phyloP scores from a whole-genome alignment of 2,329 filamentous ascomycete species.

The Parasarocladium wereldwijsianum region DNA sequence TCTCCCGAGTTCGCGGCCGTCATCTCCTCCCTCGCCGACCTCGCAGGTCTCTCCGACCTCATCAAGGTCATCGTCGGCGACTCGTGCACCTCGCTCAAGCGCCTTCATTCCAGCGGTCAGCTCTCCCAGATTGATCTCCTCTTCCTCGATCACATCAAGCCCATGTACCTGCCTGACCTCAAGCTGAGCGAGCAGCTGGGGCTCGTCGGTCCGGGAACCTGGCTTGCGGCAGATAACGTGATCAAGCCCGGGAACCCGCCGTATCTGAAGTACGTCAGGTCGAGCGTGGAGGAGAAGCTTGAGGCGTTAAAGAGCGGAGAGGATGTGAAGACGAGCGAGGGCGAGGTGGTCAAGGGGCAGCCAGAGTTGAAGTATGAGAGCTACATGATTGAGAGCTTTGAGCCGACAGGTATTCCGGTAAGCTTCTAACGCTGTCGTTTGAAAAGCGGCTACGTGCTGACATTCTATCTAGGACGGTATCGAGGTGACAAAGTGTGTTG shows the following conservation, averaged over 20 bases:
- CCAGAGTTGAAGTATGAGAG: constrained; percentile 54
- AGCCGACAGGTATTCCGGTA: constrained; percentile 52
- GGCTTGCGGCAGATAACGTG: constrained; percentile 56
- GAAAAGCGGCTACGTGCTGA: constrained; percentile 9
- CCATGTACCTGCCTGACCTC: constrained; percentile 57
- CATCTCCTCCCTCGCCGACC: constrained; percentile 51
- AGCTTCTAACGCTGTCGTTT: constrained; percentile 14
- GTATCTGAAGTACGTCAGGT: constrained; percentile 57
- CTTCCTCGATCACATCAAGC: constrained; percentile 73
- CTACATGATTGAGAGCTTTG: constrained; percentile 46
- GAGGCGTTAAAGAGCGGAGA: background rate
- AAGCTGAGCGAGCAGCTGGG: constrained; percentile 62
- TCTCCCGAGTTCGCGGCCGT: constrained; percentile 62
- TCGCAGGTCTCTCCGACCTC: constrained; percentile 57
- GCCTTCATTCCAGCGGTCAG: constrained; percentile 36
- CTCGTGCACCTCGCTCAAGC: constrained; percentile 49
- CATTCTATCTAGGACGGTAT: constrained; percentile 39
- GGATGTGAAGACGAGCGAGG: constrained; percentile 17
- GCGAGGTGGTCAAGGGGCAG: constrained; percentile 35
- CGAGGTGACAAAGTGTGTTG: constrained; percentile 48
- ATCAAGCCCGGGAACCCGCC: constrained; percentile 57
- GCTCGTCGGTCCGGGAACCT: constrained; percentile 45
- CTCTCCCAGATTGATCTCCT: constrained; percentile 51
- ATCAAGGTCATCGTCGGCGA: constrained; percentile 58
- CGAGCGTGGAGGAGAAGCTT: constrained; percentile 45